These are phyloP conservation scores for Colletotrichum incanum DNA, from an alignment of 2,329 filamentous ascomycete species.

Conservation along the genomic window DNA sequence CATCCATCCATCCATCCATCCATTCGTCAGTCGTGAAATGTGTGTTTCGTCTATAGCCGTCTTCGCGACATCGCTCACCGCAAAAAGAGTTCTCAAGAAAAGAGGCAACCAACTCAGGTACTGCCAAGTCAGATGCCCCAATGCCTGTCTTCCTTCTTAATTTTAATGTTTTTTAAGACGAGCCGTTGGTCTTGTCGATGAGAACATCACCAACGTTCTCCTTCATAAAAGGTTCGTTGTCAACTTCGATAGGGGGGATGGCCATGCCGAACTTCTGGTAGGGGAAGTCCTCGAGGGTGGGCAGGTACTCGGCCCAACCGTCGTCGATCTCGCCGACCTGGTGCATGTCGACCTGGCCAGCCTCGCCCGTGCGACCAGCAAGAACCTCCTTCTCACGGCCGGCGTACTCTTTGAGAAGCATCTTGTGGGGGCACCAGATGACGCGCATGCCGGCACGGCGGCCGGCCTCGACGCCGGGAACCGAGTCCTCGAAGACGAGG, in stretches of 20 bases:
- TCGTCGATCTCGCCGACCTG: slow-evolving; percentile 72
- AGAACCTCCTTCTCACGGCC: slow-evolving; percentile 86
- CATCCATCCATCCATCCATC: background rate
- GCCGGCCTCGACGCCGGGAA: slow-evolving; percentile 92
- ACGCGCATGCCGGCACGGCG: slow-evolving; percentile 95
- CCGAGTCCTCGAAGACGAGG: slow-evolving; percentile 95
- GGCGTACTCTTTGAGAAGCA: slow-evolving; percentile 81
- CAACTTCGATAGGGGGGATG: slow-evolving; percentile 59
- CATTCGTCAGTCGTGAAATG: slow-evolving; percentile 16
- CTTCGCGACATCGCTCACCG: slow-evolving; percentile 1
- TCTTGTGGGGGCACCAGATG: slow-evolving; percentile 90
- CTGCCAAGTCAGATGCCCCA: slow-evolving; percentile 8
- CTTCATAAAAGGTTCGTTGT: slow-evolving; percentile 61
- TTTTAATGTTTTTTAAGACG: background rate
- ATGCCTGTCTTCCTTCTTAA: background rate
- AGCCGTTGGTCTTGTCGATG: slow-evolving; percentile 37
- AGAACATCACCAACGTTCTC: slow-evolving; percentile 50
- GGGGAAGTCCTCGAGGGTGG: slow-evolving; percentile 68
- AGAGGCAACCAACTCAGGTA: background rate
- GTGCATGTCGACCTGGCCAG: slow-evolving; percentile 67
- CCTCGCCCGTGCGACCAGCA: slow-evolving; percentile 84
- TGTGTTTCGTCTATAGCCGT: slow-evolving; percentile 18
- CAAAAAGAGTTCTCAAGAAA: background rate
- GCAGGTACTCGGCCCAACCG: slow-evolving; percentile 73
- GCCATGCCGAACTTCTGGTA: slow-evolving; percentile 73